Percentiles rank a stretch among this genome's conserved stretches.
Evolutionary conservation across 148 eudicot genomes (phyloP).

Genomic region (Arctostaphylos glauca): DNA sequence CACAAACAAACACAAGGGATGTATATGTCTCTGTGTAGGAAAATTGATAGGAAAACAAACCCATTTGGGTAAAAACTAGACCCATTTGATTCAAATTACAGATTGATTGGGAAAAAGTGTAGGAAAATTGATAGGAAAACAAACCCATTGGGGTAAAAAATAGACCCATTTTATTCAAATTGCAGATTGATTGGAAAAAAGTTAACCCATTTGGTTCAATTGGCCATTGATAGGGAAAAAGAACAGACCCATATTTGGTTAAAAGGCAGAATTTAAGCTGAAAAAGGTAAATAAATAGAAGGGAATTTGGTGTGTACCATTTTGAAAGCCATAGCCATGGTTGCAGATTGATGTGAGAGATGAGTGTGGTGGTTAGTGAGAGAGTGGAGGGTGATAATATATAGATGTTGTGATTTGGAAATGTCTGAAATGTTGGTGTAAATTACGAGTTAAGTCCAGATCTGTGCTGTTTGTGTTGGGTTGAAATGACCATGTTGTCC

Average conservation of each 20-base stretch:
- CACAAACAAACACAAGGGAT: neutral
- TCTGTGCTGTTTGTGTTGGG: neutral
- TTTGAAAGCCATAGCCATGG: slow-evolving; percentile 96
- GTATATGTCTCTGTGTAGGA: neutral
- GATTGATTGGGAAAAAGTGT: neutral
- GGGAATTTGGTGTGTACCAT: slow-evolving; percentile 48
- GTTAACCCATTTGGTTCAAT: neutral
- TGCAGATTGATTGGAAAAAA: neutral
- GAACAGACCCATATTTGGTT: neutral
- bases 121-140: neutral
- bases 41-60: neutral
- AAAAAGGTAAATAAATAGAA: neutral
- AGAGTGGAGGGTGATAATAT: slow-evolving; percentile 20
- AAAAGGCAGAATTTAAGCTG: neutral
- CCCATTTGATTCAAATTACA: neutral
- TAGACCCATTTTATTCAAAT: neutral
- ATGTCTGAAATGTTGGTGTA: slow-evolving; percentile 21
- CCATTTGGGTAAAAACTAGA: neutral
- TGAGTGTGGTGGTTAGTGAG: neutral
- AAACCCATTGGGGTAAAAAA: too few relatives aligned
- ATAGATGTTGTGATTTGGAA: slow-evolving; percentile 21
- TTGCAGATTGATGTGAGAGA: slow-evolving; percentile 6
- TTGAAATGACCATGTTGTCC: slow-evolving; percentile 15
- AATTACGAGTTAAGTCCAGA: slow-evolving; percentile 24
- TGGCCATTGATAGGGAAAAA: neutral